Conservation (phyloP, 306 rosid genomes). For the Corylus americana region DNA sequence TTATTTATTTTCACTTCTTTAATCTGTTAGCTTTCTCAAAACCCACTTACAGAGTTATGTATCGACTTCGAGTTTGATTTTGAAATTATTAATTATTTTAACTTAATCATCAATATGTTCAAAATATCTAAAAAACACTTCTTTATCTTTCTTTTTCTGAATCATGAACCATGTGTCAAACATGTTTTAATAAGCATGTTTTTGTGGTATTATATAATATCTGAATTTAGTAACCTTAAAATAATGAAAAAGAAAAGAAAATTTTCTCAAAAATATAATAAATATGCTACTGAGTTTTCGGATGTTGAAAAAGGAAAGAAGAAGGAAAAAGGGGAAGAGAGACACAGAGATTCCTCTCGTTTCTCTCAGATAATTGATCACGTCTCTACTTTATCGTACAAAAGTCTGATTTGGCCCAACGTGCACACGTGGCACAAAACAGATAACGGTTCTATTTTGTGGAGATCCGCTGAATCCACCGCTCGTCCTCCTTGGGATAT, state of each 20-base stretch:
- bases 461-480: slow-evolving; percentile 78
- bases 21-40: background rate
- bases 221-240: no score
- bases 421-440: background rate
- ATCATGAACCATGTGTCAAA: no score
- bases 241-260: no score
- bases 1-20: background rate
- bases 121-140: no score
- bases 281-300: no score
- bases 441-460: slow-evolving; percentile 68
- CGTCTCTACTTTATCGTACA: background rate
- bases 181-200: no score
- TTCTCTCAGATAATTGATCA: background rate
- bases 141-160: no score
- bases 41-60: background rate
- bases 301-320: background rate
- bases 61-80: no score
- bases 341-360: background rate
- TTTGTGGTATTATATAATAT: no score
- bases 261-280: no score
- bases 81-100: no score
- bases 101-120: no score
- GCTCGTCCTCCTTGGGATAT: slow-evolving; percentile 59
- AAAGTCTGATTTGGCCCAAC: background rate
- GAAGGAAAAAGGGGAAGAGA: background rate